phyloP scores from a whole-genome alignment of 257 asterid species.

The Solanum medicagineum region DNA sequence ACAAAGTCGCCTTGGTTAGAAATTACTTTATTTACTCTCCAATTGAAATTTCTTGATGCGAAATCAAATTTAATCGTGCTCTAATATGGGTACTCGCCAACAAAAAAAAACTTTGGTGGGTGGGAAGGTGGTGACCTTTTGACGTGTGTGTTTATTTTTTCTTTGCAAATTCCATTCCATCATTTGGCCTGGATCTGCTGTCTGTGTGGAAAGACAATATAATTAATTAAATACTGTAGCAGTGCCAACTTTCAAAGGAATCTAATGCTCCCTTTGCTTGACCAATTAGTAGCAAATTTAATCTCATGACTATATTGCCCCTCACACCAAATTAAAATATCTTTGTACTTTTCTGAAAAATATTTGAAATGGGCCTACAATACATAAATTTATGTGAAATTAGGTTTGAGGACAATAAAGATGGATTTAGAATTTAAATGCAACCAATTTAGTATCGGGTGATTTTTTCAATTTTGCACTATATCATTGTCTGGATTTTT shows the following conservation, averaged over 20 bases:
- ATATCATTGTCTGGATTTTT: neutral
- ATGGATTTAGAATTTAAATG: neutral
- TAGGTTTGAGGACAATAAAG: neutral
- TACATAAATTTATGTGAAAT: neutral
- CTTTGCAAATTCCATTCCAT: neutral
- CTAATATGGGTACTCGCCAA: fast-evolving
- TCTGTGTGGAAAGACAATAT: neutral
- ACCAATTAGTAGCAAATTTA: neutral
- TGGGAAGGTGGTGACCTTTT: neutral
- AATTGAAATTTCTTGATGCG: fast-evolving
- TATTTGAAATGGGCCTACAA: neutral
- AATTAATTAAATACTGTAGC: neutral
- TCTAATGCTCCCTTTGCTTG: neutral
- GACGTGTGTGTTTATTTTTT: neutral
- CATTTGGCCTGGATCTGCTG: neutral
- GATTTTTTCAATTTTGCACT: neutral
- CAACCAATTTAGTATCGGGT: neutral
- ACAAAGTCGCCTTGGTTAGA: too few species aligned
- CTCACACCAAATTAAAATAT: neutral
- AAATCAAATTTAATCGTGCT: too few species aligned
- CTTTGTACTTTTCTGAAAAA: neutral
- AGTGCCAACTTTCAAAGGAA: neutral
- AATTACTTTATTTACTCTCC: too few species aligned
- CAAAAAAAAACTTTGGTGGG: neutral
- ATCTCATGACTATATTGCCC: neutral